Evolutionary conservation across 1,284 basidiomycete genomes (phyloP).

Genomic region (Ganoderma leucocontextum): DNA sequence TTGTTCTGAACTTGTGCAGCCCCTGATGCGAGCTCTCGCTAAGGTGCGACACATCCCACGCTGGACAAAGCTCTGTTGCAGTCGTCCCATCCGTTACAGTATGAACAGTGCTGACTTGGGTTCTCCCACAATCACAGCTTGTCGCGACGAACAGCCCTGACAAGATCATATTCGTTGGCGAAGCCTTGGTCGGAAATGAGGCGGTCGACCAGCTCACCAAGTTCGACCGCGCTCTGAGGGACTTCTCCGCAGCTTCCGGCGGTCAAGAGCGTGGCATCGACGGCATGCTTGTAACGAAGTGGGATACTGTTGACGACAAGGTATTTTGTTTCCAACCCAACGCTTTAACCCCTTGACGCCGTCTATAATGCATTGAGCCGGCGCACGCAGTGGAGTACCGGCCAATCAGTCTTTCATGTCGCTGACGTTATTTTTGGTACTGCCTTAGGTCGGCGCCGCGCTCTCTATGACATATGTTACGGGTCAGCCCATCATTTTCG

Average conservation of each 20-base stretch:
- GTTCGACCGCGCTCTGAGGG: slow-evolving; percentile 90
- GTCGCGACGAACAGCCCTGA: slow-evolving; percentile 92
- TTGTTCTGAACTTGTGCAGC: slow-evolving; percentile 51
- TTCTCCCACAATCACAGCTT: slow-evolving; percentile 57
- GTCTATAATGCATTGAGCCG: not conserved
- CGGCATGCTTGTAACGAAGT: slow-evolving; percentile 96
- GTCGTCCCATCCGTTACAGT: not conserved
- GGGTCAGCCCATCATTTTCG: slow-evolving; percentile 95
- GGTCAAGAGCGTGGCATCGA: slow-evolving; percentile 89
- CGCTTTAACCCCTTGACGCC: not conserved
- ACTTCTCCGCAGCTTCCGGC: slow-evolving; percentile 80
- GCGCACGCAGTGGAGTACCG: slow-evolving; percentile 16
- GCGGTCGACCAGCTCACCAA: slow-evolving; percentile 95
- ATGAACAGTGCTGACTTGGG: not conserved
- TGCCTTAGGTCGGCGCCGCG: slow-evolving; percentile 87
- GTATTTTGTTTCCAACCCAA: slow-evolving; percentile 44
- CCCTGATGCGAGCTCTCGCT: slow-evolving; percentile 96
- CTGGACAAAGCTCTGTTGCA: not conserved
- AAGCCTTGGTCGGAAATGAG: slow-evolving; percentile 96
- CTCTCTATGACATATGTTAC: slow-evolving; percentile 98
- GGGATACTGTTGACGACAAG: slow-evolving; percentile 97
- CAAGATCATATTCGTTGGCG: slow-evolving; percentile 96
- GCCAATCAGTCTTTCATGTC: not conserved
- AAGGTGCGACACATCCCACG: slow-evolving; percentile 63
- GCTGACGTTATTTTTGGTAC: slow-evolving; percentile 5